A percentile compares a stretch with the other conserved stretches of the same genome.
phyloP scores from a whole-genome alignment of 148 eudicot genomes.

The Rhododendron kiyosumense region DNA sequence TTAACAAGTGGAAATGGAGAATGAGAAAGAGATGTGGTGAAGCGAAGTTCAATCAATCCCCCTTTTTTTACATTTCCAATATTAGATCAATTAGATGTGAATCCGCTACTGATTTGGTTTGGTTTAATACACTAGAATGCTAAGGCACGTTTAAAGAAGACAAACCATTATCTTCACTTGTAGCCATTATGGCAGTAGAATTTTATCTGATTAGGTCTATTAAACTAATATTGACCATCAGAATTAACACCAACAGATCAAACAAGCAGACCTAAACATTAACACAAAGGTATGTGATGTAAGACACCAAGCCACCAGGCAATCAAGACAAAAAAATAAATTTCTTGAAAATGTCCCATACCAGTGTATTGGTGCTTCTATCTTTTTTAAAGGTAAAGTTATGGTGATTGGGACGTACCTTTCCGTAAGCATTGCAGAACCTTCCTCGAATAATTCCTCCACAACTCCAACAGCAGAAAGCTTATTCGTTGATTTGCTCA shows the following conservation, averaged over 20 bases:
- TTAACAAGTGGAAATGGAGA: background rate
- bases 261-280: background rate
- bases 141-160: background rate
- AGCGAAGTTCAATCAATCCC: background rate
- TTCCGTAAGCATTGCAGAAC: conserved; percentile 97
- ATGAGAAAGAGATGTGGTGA: background rate
- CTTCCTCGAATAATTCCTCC: conserved; percentile 98
- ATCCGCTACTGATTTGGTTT: background rate
- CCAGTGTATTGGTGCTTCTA: background rate
- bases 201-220: background rate
- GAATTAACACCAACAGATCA: background rate
- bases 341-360: background rate
- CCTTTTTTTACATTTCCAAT: background rate
- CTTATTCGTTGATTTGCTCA: conserved; percentile 50
- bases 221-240: background rate
- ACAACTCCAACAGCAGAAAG: conserved; percentile 90
- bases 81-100: background rate
- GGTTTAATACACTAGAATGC: background rate
- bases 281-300: background rate
- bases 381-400: background rate
- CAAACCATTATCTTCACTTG: background rate
- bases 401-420: conserved; percentile 36
- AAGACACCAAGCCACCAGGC: background rate
- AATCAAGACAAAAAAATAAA: background rate
- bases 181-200: background rate